Conservation (phyloP, 345 rosid species). For the Cardamine chenopodiifolia region DNA sequence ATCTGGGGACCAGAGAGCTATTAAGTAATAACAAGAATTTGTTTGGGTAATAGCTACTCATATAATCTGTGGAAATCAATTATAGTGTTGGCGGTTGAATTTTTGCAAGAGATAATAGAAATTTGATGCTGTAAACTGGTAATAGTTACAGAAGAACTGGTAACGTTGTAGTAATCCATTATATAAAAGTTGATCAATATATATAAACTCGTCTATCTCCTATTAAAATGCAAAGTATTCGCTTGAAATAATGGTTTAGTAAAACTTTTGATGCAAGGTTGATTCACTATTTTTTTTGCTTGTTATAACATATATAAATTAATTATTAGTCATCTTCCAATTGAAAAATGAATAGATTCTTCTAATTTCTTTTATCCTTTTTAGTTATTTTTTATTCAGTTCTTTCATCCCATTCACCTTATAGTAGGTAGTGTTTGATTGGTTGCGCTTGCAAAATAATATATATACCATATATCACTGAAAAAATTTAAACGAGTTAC, state of each 20-base stretch:
- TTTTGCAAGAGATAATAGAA: not conserved
- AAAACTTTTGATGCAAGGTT: not conserved
- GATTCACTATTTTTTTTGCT: not conserved
- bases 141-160: not conserved
- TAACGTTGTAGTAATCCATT: not conserved
- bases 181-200: not conserved
- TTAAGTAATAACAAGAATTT: not conserved
- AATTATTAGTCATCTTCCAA: not conserved
- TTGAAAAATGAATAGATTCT: not conserved
- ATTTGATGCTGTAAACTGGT: not conserved
- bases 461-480: not conserved
- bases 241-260: not conserved
- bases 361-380: not conserved
- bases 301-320: not conserved
- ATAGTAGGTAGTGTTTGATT: no score
- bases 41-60: slow-evolving; percentile 13
- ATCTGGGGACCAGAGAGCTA: slow-evolving; percentile 16
- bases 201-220: not conserved
- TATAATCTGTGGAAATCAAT: not conserved
- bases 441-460: not conserved
- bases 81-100: not conserved
- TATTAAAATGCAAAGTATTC: not conserved
- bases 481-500: not conserved
- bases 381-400: no score
- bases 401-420: not conserved